Base-by-base conservation (phyloP, 768 basidiomycete species). In the Pholiota microspora region DNA sequence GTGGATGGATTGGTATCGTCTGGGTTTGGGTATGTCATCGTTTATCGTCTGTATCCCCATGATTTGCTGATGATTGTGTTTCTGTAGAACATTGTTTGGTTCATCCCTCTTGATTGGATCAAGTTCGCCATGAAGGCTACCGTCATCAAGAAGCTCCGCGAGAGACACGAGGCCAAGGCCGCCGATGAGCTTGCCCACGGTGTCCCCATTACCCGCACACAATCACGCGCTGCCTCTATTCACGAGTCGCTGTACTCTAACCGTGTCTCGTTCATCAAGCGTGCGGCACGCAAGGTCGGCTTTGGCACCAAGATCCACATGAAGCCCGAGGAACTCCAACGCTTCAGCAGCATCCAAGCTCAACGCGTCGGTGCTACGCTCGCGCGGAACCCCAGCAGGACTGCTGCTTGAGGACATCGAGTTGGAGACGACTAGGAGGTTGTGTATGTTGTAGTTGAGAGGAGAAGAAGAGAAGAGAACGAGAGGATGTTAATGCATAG, bases 71-170 rank as follows among this genome's bases (percentile, higher is more conserved):
- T 31, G 4, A 21, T 67, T 56, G 7, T 10, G 13, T 13, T n/a
- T n/a, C 12, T 24, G 7, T 65, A 94, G 94, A 89, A 98, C 76
- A 89, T 97, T 60, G 63, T 95, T 53, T 96, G 96, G 95, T 98
- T 95, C 83, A 69, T 91, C 60, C 96, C 96, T 49, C 85, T 98
- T 47, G 96, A 98, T 73, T 82, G 84, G 73, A 89, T 97, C 82
- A 97, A 96, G 79, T 96, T 97, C 71, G 89, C 79, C 29, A 94
- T 98, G 91, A 94, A 96, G 77, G 89, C 87, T 7, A 95, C 92
- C 5, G 73, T 94, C 68, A 94, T 98, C 82, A 88, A 88, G 73
- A 76, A 58, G 60, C 84, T 94, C 66, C 94, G 93, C 59, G 74
- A 81, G 54, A 85, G 90, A 54, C 81, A 78, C 62, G 73, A 76